phyloP scores from a whole-genome alignment of 2,329 filamentous ascomycete genomes.

The Macroventuria anomochaeta region DNA sequence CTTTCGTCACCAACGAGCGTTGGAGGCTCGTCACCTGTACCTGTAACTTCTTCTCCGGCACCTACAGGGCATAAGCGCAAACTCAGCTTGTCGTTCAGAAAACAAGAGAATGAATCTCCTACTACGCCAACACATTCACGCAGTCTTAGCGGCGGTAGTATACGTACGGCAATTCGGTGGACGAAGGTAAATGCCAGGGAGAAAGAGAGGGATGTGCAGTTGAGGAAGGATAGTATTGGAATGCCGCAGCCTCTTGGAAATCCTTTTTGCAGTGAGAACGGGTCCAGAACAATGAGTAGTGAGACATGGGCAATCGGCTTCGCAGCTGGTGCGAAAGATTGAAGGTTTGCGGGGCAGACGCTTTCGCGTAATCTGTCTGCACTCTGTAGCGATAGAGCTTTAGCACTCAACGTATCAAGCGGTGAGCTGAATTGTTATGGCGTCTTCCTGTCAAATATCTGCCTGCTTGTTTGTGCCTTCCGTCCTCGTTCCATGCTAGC shows the following conservation, averaged over 20 bases:
- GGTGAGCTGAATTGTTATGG: too few relatives aligned
- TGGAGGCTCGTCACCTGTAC: neutral
- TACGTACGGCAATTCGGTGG: conserved; percentile 31
- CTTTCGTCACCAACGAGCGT: conserved; percentile 24
- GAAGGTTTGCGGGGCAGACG: too few relatives aligned
- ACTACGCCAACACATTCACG: conserved; percentile 27
- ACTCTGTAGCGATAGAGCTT: too few relatives aligned
- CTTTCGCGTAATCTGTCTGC: too few relatives aligned
- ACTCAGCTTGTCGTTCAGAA: conserved; percentile 14
- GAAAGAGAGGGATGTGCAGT: conserved; percentile 24
- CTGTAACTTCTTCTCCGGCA: neutral
- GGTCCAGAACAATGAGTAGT: neutral
- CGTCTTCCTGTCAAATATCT: too few relatives aligned
- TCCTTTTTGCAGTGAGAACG: conserved; percentile 26
- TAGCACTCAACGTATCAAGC: too few relatives aligned
- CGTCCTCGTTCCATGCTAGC: too few relatives aligned
- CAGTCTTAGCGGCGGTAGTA: conserved; percentile 34
- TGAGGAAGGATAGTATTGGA: conserved; percentile 38
- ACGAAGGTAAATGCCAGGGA: conserved; percentile 22
- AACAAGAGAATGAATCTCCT: conserved; percentile 12
- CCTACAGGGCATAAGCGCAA: conserved; percentile 8
- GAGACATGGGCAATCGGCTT: neutral
- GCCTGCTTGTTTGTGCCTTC: too few relatives aligned
- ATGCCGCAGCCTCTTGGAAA: conserved; percentile 30
- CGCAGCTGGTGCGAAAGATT: neutral